Base-by-base conservation (phyloP, 441 rosid species). In the Pelargonium myrrhifolium region DNA sequence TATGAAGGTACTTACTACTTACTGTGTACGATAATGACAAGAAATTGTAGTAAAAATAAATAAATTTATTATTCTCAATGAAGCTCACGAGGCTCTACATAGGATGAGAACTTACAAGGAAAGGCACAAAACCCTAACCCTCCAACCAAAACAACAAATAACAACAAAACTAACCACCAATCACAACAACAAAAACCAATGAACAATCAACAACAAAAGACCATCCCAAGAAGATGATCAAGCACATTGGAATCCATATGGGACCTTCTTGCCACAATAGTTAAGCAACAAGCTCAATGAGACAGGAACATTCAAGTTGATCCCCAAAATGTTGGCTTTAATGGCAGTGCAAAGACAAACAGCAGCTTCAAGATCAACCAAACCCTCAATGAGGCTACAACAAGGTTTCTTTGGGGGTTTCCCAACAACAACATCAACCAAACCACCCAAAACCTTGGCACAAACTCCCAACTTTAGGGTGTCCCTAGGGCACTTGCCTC, bases 341-440 rank as follows among this genome's bases (percentile, higher is more conserved):
- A 85, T 74, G 68, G 88, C 83, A 8, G 86, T 82, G 76, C 86
- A 82, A 40, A 84, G 85, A 83, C 89, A 85, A 70, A 78, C 83
- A 43, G 87, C 88, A 7, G 85, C 87, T 67, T 85, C 86, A 2
- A 84, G 72, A 66, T 82, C 82, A 56, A 73, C 78, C 64, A 83
- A 80, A 39, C 77, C 83, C 0, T 66, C 51, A 15, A 85, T 62
- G 72, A 85, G 79, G 67, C 70, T 64, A 68, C 92, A 87, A 68
- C 92, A 83, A 10, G 85, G 85, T 59, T 67, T 64, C 68, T 74
- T 76, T 7, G 86, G 86, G 17, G 86, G 86, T 3, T 72, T 67
- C 20, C 91, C 89, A 39, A 72, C 67, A 10, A 80, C 76, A 61
- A 79, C 31, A 18, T 77, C 70, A 63, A 79, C 74, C 75, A 82